Percentiles rank a stretch among this genome's conserved stretches.
Evolutionary conservation across 179 eudicot species (phyloP).

Genomic region (Beta corolliflora): DNA sequence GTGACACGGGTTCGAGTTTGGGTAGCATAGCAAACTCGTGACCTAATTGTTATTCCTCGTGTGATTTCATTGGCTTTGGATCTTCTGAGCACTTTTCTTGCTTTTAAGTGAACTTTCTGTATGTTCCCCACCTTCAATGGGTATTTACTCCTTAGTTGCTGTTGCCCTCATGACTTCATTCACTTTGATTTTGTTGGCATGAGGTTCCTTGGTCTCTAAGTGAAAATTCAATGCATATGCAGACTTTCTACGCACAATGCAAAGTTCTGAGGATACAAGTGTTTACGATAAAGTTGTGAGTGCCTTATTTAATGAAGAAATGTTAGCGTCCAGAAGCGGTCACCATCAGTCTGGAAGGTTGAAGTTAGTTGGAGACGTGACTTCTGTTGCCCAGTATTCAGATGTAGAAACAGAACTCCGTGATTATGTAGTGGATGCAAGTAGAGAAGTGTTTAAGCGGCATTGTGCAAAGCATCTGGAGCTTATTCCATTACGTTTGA

Average conservation of each 20-base stretch:
- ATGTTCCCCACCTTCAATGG: not conserved
- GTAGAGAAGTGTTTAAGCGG: constrained; percentile 61
- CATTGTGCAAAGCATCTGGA: constrained; percentile 92
- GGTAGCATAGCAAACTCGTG: no score
- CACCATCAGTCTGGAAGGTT: constrained; percentile 51
- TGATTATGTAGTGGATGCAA: constrained; percentile 62
- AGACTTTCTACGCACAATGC: constrained; percentile 80
- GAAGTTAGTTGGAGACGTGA: constrained; percentile 48
- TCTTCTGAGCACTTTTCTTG: not conserved
- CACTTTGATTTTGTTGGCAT: constrained; percentile 1
- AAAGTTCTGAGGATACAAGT: constrained; percentile 86
- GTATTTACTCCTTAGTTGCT: not conserved
- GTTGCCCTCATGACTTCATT: not conserved
- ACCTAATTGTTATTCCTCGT: not conserved
- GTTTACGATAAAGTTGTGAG: constrained; percentile 83
- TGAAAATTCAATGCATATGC: constrained; percentile 25
- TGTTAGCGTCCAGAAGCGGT: constrained; percentile 47
- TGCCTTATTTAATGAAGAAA: constrained; percentile 79
- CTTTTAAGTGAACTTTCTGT: not conserved
- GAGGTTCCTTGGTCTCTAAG: constrained; percentile 1
- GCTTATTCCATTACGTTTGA: constrained; percentile 61
- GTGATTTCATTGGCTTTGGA: not conserved
- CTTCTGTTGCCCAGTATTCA: constrained; percentile 53
- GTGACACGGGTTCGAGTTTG: no score
- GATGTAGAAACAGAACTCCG: constrained; percentile 69